These are phyloP conservation scores for Zasmidium angulare DNA, from an alignment of 2,329 filamentous ascomycete genomes.

Conservation along the genomic window DNA sequence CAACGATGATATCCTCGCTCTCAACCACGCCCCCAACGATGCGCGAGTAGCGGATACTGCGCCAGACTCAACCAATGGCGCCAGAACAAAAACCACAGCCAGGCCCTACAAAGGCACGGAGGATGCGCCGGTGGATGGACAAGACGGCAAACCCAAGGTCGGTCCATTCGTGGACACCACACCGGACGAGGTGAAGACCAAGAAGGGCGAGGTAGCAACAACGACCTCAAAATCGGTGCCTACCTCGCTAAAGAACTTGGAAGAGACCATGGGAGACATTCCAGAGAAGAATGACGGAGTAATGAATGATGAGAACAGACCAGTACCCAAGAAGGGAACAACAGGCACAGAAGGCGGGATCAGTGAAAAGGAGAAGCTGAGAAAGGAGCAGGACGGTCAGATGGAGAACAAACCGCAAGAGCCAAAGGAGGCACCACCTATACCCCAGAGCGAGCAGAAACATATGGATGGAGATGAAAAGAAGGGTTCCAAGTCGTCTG, in stretches of 20 bases:
- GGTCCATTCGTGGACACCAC: constrained; percentile 71
- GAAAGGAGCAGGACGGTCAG: constrained; percentile 63
- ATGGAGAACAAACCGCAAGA: constrained; percentile 73
- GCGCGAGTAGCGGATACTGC: constrained; percentile 15
- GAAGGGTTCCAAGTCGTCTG: constrained; percentile 32
- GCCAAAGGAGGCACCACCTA: constrained; percentile 80
- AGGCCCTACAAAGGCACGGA: constrained; percentile 58
- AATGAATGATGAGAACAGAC: constrained; percentile 83
- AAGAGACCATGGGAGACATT: constrained; percentile 45
- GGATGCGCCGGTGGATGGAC: constrained; percentile 86
- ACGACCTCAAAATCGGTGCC: constrained; percentile 33
- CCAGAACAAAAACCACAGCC: constrained; percentile 17
- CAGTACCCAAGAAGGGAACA: constrained; percentile 77
- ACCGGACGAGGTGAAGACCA: constrained; percentile 25
- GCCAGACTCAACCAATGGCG: constrained; percentile 24
- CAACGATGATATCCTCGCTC: constrained; percentile 28
- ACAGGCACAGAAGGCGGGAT: constrained; percentile 88
- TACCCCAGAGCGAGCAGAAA: constrained; percentile 78
- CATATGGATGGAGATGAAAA: constrained; percentile 49
- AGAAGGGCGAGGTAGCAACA: constrained; percentile 31
- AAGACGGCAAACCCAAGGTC: constrained; percentile 88
- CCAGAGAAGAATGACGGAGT: constrained; percentile 70
- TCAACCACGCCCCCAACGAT: constrained; percentile 21
- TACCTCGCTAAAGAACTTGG: constrained; percentile 32
- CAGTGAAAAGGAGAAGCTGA: constrained; percentile 78